phyloP scores from a whole-genome alignment of 805 yeast genomes.

The Kodamaea nitidulidarum region DNA sequence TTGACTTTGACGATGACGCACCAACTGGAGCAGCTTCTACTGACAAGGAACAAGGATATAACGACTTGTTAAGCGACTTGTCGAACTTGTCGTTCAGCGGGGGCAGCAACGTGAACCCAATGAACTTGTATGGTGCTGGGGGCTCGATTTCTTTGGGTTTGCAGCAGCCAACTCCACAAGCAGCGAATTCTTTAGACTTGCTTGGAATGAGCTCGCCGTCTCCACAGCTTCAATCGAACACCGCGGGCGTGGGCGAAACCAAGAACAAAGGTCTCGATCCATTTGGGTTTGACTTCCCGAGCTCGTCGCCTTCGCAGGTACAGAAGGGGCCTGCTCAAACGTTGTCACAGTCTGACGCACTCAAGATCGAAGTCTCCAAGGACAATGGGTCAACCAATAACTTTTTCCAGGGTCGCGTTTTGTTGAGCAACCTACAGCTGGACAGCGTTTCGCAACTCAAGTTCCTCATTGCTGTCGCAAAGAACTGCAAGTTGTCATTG shows the following conservation, averaged over 20 bases:
- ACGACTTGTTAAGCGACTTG: conserved; percentile 72
- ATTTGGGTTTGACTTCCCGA: conserved; percentile 37
- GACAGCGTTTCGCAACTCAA: conserved; percentile 47
- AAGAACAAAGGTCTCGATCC: conserved; percentile 31
- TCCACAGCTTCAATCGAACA: conserved; percentile 33
- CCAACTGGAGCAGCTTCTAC: conserved; percentile 30
- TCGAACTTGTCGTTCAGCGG: conserved; percentile 52
- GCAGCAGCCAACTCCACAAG: conserved; percentile 12
- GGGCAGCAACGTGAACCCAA: conserved; percentile 23
- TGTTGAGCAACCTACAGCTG: conserved; percentile 48
- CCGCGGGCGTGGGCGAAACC: conserved; percentile 9
- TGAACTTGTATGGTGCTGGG: conserved; percentile 46
- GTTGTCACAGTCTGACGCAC: conserved; percentile 42
- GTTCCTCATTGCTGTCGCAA: conserved; percentile 70
- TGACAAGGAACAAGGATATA: conserved; percentile 40
- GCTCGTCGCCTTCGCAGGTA: conserved; percentile 31
- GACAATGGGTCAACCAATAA: conserved; percentile 32
- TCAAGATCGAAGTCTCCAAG: conserved; percentile 48
- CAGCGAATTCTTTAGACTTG: conserved; percentile 22
- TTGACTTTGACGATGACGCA: conserved; percentile 41
- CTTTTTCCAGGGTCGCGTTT: conserved; percentile 40
- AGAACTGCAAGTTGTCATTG: conserved; percentile 51
- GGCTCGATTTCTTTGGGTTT: conserved; percentile 44
- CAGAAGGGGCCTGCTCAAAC: conserved; percentile 11
- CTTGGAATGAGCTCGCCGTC: conserved; percentile 41